Evolutionary conservation across 306 rosid genomes (phyloP), one percentile per base, ranked within the genome.

Genomic region (Cucurbita ficifolia): DNA sequence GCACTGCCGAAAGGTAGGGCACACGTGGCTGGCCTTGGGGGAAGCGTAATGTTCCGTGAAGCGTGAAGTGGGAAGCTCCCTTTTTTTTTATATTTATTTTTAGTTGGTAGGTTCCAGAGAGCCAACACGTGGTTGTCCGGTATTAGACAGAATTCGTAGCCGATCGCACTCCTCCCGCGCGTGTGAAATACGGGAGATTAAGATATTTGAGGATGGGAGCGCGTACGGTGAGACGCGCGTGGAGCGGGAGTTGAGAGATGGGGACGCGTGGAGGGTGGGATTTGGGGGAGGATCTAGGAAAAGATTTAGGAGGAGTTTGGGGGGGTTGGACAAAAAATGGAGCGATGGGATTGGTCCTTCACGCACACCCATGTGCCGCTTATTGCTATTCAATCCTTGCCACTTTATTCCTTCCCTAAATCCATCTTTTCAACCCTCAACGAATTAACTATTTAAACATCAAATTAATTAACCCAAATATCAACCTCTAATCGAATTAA

Each of bases 1-100:
- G 77, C 82, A 83, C 81, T 78, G 84, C 81, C 86, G 73, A 84
- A 81, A 86, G 84, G 18, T 14, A 14, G 16, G 62, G 18, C 21
- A 73, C 80, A 80, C 84, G 90, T 86, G 87, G 78, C 46, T 39
- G 5, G 19, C 69, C 77, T 77, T 13, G 76, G 64, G 42, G 48
- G 51, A 42, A 8, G 79, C 68, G 74, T 76, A 62, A 43, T 71
- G 38, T 78, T 77, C 56, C 35, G 51, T 76, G 81, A 60, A 60
- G 73, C 52, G 78, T 46, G 55, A 68, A 46, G 73, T 45, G 74
- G 45, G 58, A 29, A 48, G 22, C 38, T 24, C 24, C 6, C 11
- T 21, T 46, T 40, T 6, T 5, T 57, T 22, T 11, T 24, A 4
- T 16, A 17, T 59, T 29, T 5, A 22, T 46, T 13, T 46, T 67